Conservation (phyloP, 371 early-diverging fungal genomes). For the Apophysomyces variabilis region DNA sequence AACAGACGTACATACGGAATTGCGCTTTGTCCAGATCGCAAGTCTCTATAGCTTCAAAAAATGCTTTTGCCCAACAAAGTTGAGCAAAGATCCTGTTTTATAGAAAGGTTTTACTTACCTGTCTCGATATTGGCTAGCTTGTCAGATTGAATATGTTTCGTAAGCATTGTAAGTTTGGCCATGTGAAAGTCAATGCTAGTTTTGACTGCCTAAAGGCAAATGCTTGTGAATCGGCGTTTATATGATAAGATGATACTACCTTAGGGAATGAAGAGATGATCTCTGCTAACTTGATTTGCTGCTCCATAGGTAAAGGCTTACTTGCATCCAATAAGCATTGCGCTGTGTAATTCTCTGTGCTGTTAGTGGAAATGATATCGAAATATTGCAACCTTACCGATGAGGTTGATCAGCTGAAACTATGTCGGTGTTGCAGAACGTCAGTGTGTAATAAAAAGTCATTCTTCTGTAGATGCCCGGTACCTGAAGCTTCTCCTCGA, state of each 20-base stretch:
- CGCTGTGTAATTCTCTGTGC: neutral
- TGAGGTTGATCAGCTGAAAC: neutral
- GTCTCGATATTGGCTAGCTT: neutral
- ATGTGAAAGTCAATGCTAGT: neutral
- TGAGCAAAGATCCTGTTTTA: neutral
- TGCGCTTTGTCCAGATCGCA: neutral
- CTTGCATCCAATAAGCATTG: neutral
- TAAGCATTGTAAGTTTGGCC: neutral
- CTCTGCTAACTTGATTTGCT: neutral
- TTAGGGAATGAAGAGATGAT: neutral
- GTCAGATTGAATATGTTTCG: neutral
- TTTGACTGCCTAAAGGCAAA: neutral
- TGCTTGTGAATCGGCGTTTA: neutral
- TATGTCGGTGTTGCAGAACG: neutral
- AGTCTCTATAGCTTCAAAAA: neutral
- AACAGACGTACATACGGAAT: neutral
- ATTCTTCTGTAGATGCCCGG: neutral
- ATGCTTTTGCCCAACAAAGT: neutral
- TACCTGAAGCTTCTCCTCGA: neutral
- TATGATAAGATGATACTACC: neutral
- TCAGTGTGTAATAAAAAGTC: neutral
- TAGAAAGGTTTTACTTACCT: neutral
- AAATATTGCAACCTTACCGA: neutral
- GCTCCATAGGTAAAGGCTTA: neutral
- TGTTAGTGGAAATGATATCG: neutral